Conservation (phyloP, 2,329 filamentous ascomycete genomes). For the Paraconiothyrium sp. region DNA sequence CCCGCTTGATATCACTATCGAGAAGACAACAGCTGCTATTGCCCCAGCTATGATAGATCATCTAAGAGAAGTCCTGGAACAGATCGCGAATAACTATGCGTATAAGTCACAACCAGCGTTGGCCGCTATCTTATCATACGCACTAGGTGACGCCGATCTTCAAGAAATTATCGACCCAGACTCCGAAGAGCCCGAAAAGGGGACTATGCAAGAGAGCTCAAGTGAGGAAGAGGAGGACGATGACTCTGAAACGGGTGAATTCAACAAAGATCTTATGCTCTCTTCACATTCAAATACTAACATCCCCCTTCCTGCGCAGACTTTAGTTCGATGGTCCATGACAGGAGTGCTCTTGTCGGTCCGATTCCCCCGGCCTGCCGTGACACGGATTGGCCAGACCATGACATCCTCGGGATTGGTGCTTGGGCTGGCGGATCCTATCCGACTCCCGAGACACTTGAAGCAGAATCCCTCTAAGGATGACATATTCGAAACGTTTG, state of each 20-base stretch:
- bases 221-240: slow-evolving; percentile 82
- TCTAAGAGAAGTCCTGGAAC: slow-evolving; percentile 61
- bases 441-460: slow-evolving; percentile 40
- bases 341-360: slow-evolving; percentile 63
- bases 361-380: slow-evolving; percentile 38
- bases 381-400: slow-evolving; percentile 56
- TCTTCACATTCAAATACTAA: slow-evolving; percentile 69
- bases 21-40: slow-evolving; percentile 65
- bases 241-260: slow-evolving; percentile 65
- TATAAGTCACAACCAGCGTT: slow-evolving; percentile 64
- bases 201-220: slow-evolving; percentile 66
- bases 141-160: slow-evolving; percentile 66
- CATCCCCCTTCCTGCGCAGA: slow-evolving; percentile 68
- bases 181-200: slow-evolving; percentile 26
- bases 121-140: slow-evolving; percentile 69
- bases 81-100: slow-evolving; percentile 65
- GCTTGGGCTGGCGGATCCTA: slow-evolving; percentile 28
- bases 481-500: slow-evolving; percentile 71
- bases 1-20: slow-evolving; percentile 62
- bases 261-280: slow-evolving; percentile 60
- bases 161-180: slow-evolving; percentile 61
- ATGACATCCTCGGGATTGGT: slow-evolving; percentile 34
- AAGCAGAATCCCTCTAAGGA: slow-evolving; percentile 45
- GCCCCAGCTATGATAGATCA: slow-evolving; percentile 59
- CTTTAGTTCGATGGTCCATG: slow-evolving; percentile 66